phyloP scores from a whole-genome alignment of 805 yeast species.

The Monosporozyma aerobia region DNA sequence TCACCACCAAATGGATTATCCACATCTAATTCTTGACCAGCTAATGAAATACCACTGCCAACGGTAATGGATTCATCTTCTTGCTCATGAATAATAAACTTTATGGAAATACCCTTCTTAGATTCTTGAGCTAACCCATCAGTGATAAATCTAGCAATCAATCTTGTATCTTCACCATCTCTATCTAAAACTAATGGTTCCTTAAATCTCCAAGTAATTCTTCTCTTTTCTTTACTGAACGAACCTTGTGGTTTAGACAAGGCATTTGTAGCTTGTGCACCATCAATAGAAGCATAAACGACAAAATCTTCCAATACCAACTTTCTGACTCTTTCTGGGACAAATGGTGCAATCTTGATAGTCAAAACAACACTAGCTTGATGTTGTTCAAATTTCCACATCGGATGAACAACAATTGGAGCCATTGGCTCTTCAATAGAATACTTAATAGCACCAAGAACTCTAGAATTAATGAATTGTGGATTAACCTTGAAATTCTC shows the following conservation, averaged over 20 bases:
- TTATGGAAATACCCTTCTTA: constrained; percentile 62
- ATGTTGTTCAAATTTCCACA: constrained; percentile 80
- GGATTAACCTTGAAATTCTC: constrained; percentile 40
- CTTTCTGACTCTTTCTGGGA: constrained; percentile 28
- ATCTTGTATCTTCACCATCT: constrained; percentile 44
- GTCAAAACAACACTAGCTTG: constrained; percentile 82
- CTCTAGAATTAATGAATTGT: constrained; percentile 45
- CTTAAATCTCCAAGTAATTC: constrained; percentile 77
- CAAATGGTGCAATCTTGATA: constrained; percentile 33
- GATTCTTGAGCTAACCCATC: constrained; percentile 62
- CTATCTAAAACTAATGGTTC: constrained; percentile 33
- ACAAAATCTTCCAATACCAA: constrained; percentile 30
- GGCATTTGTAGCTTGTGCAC: constrained; percentile 60
- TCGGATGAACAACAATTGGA: constrained; percentile 68
- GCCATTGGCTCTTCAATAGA: constrained; percentile 42
- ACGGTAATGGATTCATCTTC: constrained; percentile 32
- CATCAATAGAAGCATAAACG: constrained; percentile 48
- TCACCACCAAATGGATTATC: constrained; percentile 33
- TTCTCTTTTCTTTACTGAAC: constrained; percentile 73
- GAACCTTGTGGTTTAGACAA: constrained; percentile 89
- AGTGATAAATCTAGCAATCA: constrained; percentile 82
- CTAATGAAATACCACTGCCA: constrained; percentile 37
- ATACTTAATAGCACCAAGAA: constrained; percentile 78
- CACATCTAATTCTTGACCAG: constrained; percentile 29
- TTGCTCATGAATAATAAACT: constrained; percentile 40